Base-by-base conservation (phyloP, 257 asterid genomes). In the Nyctanthes arbortristis region DNA sequence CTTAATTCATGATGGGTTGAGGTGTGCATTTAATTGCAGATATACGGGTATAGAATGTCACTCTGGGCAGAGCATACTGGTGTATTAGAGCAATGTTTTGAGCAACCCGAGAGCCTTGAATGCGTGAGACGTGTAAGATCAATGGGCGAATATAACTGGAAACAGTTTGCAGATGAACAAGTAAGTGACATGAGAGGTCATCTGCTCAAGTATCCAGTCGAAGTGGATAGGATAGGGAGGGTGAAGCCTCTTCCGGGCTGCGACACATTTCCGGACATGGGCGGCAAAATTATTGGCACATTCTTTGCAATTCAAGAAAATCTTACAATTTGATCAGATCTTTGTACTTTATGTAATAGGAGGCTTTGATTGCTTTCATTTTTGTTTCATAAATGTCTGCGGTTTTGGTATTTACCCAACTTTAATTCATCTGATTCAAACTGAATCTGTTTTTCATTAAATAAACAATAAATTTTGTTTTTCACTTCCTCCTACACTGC, bases 31-130 rank as follows among this genome's bases (percentile, higher is more conserved):
- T 24, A 22, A 20, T 5, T 73, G 58, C 87, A 91, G 97, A 81
- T 91, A n/a, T 84, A 78, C n/a, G 97, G 97, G 45, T 91, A 91
- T 63, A 84, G 97, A 64, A 89, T 83, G 96, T 87, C 97, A 0
- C 85, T 91, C 3, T 91, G 95, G 96, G 89, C 91, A 0, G 97
- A 91, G 83, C 97, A 91, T 80, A 82, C 89, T 0, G 95, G 93
- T 13, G 80, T 85, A 18, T 22, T 87, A 3, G 97, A 91, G 79
- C 78, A 25, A 30, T 78, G 90, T 64, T 91, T 89, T 13, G 95
- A 85, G 73, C 84, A 80, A 61, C 96, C 97, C 4, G 89, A 91
- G 82, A 85, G 84, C 28, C 35, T 91, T 18, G 93, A 91, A 63
- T 89, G 96, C 20, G 75, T 76, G 27, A 80, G 96, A 69, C 93